Evolutionary conservation across 148 eudicot genomes (phyloP), one percentile per base, ranked within the genome.

Genomic region (Vaccinium vitisidaea): DNA sequence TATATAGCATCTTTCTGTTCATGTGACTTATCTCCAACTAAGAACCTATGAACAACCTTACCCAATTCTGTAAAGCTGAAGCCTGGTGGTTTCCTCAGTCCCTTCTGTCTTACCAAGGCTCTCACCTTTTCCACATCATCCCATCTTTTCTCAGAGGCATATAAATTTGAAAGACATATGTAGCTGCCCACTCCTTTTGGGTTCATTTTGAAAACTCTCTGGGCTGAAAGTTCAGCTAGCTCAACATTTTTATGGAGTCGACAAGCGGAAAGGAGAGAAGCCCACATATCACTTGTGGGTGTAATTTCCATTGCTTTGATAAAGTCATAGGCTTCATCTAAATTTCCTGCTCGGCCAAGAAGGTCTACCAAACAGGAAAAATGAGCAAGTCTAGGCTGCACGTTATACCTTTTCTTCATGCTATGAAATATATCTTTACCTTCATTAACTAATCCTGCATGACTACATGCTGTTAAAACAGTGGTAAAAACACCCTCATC

Each of bases 401-500:
- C 27, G 21, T 86, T 85, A 39, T 84, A 90, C 78, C 77, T 82
- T 12, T 75, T 55, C 63, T 55, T 46, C 86, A 86, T 83, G 63
- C 81, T 79, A 46, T 63, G 70, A 65, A 88, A 90, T 54, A 88
- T 27, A 53, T 85, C 88, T 79, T 84, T 77, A 39, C 89, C 91
- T 77, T 89, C 87, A 18, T 55, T 83, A 27, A 87, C 88, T 30
- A 90, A 84, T 30, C 91, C 92, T 14, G 88, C 84, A 70, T 87
- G 92, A 69, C 88, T 89, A 83, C 92, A 90, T 11, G 91, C 88
- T 75, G 90, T 84, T 77, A 90, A 84, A 84, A 88, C 82, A 58
- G 87, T 69, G n/a, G 87, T 81, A 71, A 89, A 87, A 86, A 82
- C 83, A 70, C 86, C 88, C 71, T 82, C 87, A 27, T 86, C 91